phyloP scores from a whole-genome alignment of 768 basidiomycete species.

The Lactarius akahatsu region DNA sequence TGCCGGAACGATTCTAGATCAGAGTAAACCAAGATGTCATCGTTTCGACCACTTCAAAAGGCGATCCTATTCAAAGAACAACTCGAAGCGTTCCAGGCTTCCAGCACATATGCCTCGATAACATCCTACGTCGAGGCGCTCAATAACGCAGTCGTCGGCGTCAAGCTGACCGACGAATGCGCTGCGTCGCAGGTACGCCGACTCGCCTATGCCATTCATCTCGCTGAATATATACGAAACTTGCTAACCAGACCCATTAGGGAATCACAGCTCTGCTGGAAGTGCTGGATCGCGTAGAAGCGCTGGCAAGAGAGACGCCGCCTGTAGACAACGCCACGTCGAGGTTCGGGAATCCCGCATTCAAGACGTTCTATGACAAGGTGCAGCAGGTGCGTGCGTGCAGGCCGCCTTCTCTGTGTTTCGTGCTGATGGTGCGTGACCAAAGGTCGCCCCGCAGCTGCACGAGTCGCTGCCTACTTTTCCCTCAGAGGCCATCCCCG shows the following conservation, averaged over 20 bases:
- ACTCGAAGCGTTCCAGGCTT: slow-evolving; percentile 77
- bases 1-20: neutral
- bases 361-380: slow-evolving; percentile 86
- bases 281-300: slow-evolving; percentile 66
- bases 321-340: slow-evolving; percentile 89
- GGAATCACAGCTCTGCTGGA: slow-evolving; percentile 59
- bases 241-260: slow-evolving; percentile 40
- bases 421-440: neutral
- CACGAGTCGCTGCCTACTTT: slow-evolving; percentile 61
- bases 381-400: slow-evolving; percentile 55
- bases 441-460: slow-evolving; percentile 35
- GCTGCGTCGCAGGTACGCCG: slow-evolving; percentile 56
- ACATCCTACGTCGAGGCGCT: slow-evolving; percentile 69
- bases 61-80: slow-evolving; percentile 74
- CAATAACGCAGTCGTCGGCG: slow-evolving; percentile 72
- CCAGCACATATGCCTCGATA: slow-evolving; percentile 65
- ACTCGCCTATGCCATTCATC: neutral
- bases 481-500: slow-evolving; percentile 55
- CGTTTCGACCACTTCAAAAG: slow-evolving; percentile 61
- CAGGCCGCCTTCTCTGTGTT: neutral
- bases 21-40: slow-evolving; percentile 29
- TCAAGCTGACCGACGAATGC: slow-evolving; percentile 70
- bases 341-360: slow-evolving; percentile 96
- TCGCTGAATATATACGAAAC: neutral
- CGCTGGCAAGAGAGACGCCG: slow-evolving; percentile 67